Base-by-base conservation (phyloP, 306 rosid genomes). In the Castanea mollissima region DNA sequence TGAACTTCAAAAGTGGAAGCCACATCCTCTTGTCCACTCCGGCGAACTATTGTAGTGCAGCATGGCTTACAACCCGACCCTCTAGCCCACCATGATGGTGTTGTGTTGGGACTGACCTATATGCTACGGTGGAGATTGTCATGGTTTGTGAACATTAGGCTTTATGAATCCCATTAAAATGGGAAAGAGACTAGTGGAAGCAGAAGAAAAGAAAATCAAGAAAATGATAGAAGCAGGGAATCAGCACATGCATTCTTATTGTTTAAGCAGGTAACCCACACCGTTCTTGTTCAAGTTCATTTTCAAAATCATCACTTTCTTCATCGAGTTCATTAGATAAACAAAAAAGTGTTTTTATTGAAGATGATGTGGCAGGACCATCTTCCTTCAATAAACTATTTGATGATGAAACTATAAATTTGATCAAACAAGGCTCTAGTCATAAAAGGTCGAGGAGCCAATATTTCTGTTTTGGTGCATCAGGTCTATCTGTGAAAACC, bases 401-500 rank as follows among this genome's bases (percentile, higher is more conserved):
- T 29, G 80, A 80, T 58, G 88, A 83, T 12, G 89, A 74, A 56
- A 70, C 88, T 0, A 89, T 90, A 25, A 82, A 83, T 55, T 56
- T 83, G 74, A 46, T 25, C 0, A 90, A 88, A 76, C 82, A 86
- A 86, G 67, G 76, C 75, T 68, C 85, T 23, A 75, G 74, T 29
- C 60, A 84, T 23, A 90, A 67, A 73, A 92, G 86, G 74, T 49
- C 80, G 70, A 92, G 79, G 86, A 92, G 94, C 55, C 93, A 88
- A 63, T 94, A 94, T 75, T 88, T 95, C 87, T 95, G 99, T 71
- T 95, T 92, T 73, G 98, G 97, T 58, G 85, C 88, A 57, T 78
- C 89, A 23, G 91, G 97, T 29, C 82, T 87, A 58, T 77, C 80
- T 55, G 91, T 84, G 58, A 92, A 91, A 70, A 84, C 20, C 68